Evolutionary conservation across 2,329 filamentous ascomycete species (phyloP).

Genomic region (Plectosphaerella sp.): DNA sequence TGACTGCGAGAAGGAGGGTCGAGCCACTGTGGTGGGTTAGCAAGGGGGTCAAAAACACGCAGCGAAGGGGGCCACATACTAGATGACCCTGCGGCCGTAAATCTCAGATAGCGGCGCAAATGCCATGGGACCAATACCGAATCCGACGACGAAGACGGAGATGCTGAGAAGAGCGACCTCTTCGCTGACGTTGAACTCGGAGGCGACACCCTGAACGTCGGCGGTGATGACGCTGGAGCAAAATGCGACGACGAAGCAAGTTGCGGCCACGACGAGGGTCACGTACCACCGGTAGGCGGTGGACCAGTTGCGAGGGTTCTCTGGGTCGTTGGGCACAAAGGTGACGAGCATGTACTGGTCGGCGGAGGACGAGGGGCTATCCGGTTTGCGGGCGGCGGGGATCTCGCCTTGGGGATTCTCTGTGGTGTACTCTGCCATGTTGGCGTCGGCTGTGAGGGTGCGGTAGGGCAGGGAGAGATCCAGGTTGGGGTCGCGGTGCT

Average conservation of each 20-base stretch:
- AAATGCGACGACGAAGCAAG: slow-evolving; percentile 71
- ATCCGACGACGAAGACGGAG: slow-evolving; percentile 75
- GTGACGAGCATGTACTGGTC: slow-evolving; percentile 49
- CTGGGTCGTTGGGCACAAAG: slow-evolving; percentile 66
- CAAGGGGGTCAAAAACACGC: not conserved
- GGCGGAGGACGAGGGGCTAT: slow-evolving; percentile 14
- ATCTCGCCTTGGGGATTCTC: slow-evolving; percentile 62
- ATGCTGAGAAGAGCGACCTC: slow-evolving; percentile 71
- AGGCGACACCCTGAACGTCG: slow-evolving; percentile 59
- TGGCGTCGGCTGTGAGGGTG: slow-evolving; percentile 54
- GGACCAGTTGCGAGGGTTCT: slow-evolving; percentile 83
- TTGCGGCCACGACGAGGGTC: slow-evolving; percentile 77
- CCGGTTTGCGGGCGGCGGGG: slow-evolving; percentile 20
- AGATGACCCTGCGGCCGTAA: slow-evolving; percentile 67
- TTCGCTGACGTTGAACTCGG: slow-evolving; percentile 63
- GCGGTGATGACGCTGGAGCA: slow-evolving; percentile 73
- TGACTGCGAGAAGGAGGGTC: slow-evolving; percentile 64
- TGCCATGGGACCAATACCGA: slow-evolving; percentile 74
- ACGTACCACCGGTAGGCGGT: slow-evolving; percentile 76
- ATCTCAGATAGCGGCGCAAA: slow-evolving; percentile 79
- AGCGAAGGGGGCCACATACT: slow-evolving; percentile 35
- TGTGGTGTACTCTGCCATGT: slow-evolving; percentile 62
- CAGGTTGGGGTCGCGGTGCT: slow-evolving; percentile 31
- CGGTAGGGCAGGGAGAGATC: slow-evolving; percentile 61
- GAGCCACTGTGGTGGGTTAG: slow-evolving; percentile 32